Evolutionary conservation across 805 yeast species (phyloP), one percentile per base, ranked within the genome.

Genomic region (Myxozyma nipponensis): DNA sequence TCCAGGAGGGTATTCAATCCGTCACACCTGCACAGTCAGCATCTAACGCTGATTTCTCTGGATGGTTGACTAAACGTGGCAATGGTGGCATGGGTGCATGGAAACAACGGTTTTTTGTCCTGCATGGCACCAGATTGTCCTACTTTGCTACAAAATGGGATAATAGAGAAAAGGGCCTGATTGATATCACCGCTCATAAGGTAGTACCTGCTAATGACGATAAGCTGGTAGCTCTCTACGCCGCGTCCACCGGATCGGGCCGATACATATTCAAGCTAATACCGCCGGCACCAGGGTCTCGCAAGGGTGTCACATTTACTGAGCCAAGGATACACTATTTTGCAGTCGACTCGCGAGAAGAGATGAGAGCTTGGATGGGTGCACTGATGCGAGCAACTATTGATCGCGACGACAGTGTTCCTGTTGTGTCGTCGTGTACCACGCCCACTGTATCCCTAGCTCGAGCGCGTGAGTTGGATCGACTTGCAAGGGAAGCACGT

Each of bases 241-340:
- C 98, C 0, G 93, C 96, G 0, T 82, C 91, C 28, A 84, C 95
- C 2, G 96, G 97, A 6, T 83, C 86, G 39, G 98, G 98, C n/a
- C 76, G 95, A 37, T 86, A 81, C 65, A 88, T 96, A 63, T 91
- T 93, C 73, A 90, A 90, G 67, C 67, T 93, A 10, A 80, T 90
- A 2, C 99, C 99, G 7, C 99, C 99, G 0, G 95, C 95, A 1
- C 98, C 98, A 0, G 99, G 99, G 0, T 86, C 91, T 46, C 83
- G 84, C 58, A 91, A 90, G 69, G 98, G 98, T 0, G 78, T 93
- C 50, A 90, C 96, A 0, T 93, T 93, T 67, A 93, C 99, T 0
- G 96, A 90, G 57, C 98, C 96, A 25, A 87, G 89, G 59, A 86
- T 89, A 5, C 98, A 93, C 63, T 93, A 84, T 67, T 93, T 93